Base-by-base conservation (phyloP, 768 basidiomycete species). In the Rhodotorula graminis region DNA sequence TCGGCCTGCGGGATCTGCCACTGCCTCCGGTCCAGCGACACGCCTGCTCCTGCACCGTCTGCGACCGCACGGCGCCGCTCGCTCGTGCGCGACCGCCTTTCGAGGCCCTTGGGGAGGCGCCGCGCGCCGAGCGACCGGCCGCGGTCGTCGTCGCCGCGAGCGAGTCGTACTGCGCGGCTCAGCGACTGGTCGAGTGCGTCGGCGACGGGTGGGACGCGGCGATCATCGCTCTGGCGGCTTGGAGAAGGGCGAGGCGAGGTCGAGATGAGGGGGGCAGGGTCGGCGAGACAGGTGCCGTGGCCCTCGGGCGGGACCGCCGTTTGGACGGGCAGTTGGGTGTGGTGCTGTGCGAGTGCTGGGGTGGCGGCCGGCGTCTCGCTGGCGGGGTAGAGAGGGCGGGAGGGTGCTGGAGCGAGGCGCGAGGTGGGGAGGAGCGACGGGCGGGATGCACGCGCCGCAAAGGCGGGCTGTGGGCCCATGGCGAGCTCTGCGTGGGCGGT, bases 1-100 rank as follows among this genome's bases (percentile, higher is more conserved):
- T 59, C 65, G 3, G 70, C 70, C 10, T 44, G 47, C 61, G 70
- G 70, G n/a, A 71, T 55, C 60, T 61, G 60, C 47, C 47, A 62
- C 49, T 62, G 61, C 31, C 70, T 60, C 23, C 66, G 61, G 56
- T 52, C 55, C 3, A 69, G 46, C 44, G 29, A 56, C 12, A 7
- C 53, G 8, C 23, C 67, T 40, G 15, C 27, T 52, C 25, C 50
- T 27, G 23, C n/a, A 1, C 27, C 25, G 2, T 53, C 47, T 47
- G 18, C 10, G 15, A 12, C 25, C 19, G 25, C 58, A 7, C 3
- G 25, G 40, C 58, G 11, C 27, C 25, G 59, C 23, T 37, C 21
- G 23, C 57, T 3, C 1, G 21, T 37, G 21, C 57, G 33, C 37
- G 57, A 21, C 19, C 57, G 57, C 57, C 37, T 40, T 11, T 33